Evolutionary conservation across 75 land plant species (phyloP).

Genomic region (Sequoia sempervirens): DNA sequence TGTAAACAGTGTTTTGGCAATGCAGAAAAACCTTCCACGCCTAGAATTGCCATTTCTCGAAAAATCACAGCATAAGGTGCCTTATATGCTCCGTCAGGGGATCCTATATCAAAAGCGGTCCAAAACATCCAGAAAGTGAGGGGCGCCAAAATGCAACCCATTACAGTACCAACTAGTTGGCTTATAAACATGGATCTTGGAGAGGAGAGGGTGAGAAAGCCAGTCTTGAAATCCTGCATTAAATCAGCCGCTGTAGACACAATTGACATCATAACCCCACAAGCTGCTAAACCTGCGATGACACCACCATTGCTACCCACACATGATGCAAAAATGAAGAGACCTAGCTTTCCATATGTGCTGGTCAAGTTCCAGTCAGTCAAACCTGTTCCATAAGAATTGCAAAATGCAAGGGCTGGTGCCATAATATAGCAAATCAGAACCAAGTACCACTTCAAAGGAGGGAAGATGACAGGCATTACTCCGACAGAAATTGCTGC

Average conservation of each 20-base stretch:
- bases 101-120: slow-evolving; percentile 58
- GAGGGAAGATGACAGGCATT: slow-evolving; percentile 57
- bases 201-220: slow-evolving; percentile 63
- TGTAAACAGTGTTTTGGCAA: slow-evolving; percentile 63
- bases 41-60: slow-evolving; percentile 66
- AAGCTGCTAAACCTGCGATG: slow-evolving; percentile 65
- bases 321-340: slow-evolving; percentile 68
- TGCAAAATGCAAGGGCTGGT: slow-evolving; percentile 77
- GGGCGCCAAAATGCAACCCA: slow-evolving; percentile 60
- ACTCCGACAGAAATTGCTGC: slow-evolving; percentile 44
- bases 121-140: slow-evolving; percentile 74
- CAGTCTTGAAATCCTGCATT: slow-evolving; percentile 81
- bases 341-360: slow-evolving; percentile 70
- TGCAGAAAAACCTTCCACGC: slow-evolving; percentile 57
- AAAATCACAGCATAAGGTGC: slow-evolving; percentile 59
- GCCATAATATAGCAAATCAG: slow-evolving; percentile 52
- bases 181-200: slow-evolving; percentile 74
- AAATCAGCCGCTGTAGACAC: slow-evolving; percentile 81
- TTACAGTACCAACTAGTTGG: slow-evolving; percentile 55
- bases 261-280: slow-evolving; percentile 85
- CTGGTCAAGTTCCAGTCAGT: slow-evolving; percentile 77
- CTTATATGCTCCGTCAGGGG: slow-evolving; percentile 61
- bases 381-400: slow-evolving; percentile 71
- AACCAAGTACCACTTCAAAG: slow-evolving; percentile 55
- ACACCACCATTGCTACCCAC: slow-evolving; percentile 63